Conservation (phyloP, 352 stramenopile species). For the Globisporangium mamillatum region DNA sequence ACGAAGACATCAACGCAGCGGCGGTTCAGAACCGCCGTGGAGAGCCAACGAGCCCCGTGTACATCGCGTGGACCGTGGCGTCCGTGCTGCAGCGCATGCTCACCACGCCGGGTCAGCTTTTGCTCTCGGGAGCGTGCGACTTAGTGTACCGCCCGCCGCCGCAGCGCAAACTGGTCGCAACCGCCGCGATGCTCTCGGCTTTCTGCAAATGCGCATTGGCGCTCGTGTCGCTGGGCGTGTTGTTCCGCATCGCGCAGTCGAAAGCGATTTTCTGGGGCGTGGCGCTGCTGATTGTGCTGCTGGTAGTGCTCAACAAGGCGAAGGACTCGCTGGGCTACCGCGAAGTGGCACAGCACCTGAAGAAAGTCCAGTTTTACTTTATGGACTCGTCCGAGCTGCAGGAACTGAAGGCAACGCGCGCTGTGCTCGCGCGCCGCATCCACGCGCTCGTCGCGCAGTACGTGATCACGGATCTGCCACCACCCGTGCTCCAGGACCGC, state of each 20-base stretch:
- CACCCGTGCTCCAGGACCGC: conserved; percentile 57
- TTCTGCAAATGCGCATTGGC: conserved; percentile 15
- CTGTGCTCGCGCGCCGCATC: conserved; percentile 54
- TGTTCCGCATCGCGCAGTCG: conserved; percentile 30
- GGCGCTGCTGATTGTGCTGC: conserved; percentile 24
- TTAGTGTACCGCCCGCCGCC: conserved; percentile 47
- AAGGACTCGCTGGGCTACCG: conserved; percentile 34
- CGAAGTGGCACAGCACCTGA: conserved; percentile 56
- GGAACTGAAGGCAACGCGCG: conserved; percentile 52
- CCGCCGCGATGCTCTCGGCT: conserved; percentile 9
- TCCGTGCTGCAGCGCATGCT: conserved; percentile 40
- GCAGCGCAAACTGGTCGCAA: conserved; percentile 24
- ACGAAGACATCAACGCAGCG: conserved; percentile 71
- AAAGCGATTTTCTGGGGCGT: conserved; percentile 30
- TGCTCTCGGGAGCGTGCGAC: conserved; percentile 50
- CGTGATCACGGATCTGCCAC: conserved; percentile 58
- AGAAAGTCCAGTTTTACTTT: conserved; percentile 73
- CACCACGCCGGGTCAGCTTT: conserved; percentile 36
- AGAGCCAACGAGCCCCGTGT: conserved; percentile 38
- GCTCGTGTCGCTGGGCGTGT: conserved; percentile 24
- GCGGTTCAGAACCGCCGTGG: conserved; percentile 31
- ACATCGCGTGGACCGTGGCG: conserved; percentile 45
- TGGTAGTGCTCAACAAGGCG: conserved; percentile 35
- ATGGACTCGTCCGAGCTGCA: conserved; percentile 57
- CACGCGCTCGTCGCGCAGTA: conserved; percentile 68